phyloP scores from a whole-genome alignment of 192 early-diverging fungal genomes.

The Blastocladiella britannica region DNA sequence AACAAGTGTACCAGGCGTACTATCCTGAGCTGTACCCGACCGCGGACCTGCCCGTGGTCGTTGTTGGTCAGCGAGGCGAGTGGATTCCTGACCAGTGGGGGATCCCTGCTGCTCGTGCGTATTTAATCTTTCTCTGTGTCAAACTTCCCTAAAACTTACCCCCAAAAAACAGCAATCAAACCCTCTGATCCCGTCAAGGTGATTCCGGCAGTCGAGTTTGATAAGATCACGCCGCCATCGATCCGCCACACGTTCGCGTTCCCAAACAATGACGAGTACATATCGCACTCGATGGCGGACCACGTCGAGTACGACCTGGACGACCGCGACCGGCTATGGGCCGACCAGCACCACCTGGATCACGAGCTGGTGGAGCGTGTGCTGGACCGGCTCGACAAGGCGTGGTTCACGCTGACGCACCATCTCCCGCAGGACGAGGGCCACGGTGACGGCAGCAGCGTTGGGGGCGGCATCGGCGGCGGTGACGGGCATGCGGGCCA shows the following conservation, averaged over 20 bases:
- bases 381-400: slow-evolving; percentile 83
- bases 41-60: slow-evolving; percentile 21
- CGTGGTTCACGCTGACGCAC: slow-evolving; percentile 70
- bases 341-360: slow-evolving; percentile 42
- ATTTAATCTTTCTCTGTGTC: background rate
- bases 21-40: slow-evolving; percentile 56
- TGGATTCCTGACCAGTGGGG: no score
- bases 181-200: background rate
- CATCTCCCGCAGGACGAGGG: background rate
- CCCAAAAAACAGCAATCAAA: background rate
- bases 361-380: slow-evolving; percentile 57
- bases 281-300: background rate
- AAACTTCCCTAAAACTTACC: no score
- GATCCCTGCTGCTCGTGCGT: background rate
- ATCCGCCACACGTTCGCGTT: background rate
- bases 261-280: background rate
- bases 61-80: background rate
- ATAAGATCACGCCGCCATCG: background rate
- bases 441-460: background rate
- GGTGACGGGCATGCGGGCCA: background rate
- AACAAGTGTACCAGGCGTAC: slow-evolving; percentile 55
- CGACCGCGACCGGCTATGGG: slow-evolving; percentile 55
- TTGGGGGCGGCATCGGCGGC: background rate
- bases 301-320: slow-evolving; percentile 95
- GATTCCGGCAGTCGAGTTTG: background rate